Base-by-base conservation (phyloP, 495 filamentous ascomycete species). In the Penicillium cosmopolitanum region DNA sequence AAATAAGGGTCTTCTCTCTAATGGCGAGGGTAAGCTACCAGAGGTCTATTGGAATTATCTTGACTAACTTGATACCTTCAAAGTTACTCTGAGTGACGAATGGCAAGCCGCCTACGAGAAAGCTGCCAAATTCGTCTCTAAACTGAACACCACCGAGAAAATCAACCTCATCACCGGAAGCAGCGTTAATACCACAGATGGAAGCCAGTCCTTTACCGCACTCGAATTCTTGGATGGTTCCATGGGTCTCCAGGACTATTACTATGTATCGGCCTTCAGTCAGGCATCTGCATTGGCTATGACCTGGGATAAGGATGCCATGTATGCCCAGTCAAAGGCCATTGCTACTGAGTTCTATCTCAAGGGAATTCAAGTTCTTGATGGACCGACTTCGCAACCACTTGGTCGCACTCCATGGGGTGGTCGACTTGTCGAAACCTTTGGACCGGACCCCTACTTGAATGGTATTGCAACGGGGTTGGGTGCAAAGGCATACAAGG, bases 101-200 rank as follows among this genome's bases (percentile, higher is more conserved):
- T 96, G 90, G 91, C 77, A 81, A 55, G 83, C 84, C 19, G 92
- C 92, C 16, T 94, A 95, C 65, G 74, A 71, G 33, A 89, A 91
- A 66, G 92, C 92, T 0, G 80, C 79, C 57, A 76, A 68, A 6
- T 93, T 95, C 59, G 90, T 96, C 33, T 84, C 84, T 16, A 83
- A 92, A 70, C 76, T 96, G 60, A 96, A 87, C 2, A 77, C 93
- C 55, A 71, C 86, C 33, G 91, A 96, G 77, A 96, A 96, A 78
- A 87, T 95, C 72, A 91, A 93, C 67, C 68, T 96, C 50, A 93
- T 92, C 4, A 96, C 91, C 4, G 92, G 91, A 64, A 82, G 53
- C 48, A 53, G 51, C 48, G 80, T 86, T 31, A 88, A 88, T 69
- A 86, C 48, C 10, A 58, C 60, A 11, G 56, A 63, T 50, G 55